A percentile compares a stretch with the other conserved stretches of the same genome.
Evolutionary conservation across 345 rosid genomes (phyloP).

Genomic region (Acer negundo): DNA sequence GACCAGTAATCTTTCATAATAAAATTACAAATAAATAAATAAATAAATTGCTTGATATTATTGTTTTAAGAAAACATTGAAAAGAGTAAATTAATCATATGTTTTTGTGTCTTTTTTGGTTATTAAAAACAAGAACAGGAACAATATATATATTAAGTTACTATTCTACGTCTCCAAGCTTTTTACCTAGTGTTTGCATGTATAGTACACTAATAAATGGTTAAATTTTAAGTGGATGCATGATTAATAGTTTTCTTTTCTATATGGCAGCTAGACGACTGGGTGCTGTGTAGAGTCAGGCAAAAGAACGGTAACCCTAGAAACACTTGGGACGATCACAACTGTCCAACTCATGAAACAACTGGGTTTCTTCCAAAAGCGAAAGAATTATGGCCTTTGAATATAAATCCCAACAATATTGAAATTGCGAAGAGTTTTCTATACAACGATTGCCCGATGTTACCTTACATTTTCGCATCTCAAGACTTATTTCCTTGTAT

Average conservation of each 20-base stretch:
- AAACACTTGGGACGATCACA: slow-evolving; percentile 32
- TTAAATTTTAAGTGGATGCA: not conserved
- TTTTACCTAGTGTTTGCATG: no score
- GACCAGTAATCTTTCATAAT: no score
- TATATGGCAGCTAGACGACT: slow-evolving; percentile 49
- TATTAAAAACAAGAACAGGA: no score
- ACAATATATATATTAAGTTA: no score
- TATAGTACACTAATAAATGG: no score
- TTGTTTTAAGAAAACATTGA: no score
- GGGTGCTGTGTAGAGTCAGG: slow-evolving; percentile 62
- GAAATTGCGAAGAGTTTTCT: slow-evolving; percentile 25
- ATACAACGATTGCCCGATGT: slow-evolving; percentile 38
- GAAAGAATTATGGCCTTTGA: slow-evolving; percentile 24
- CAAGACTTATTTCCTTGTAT: slow-evolving; percentile 26
- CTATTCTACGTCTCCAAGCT: not conserved
- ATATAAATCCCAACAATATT: slow-evolving; percentile 11
- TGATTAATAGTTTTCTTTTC: not conserved
- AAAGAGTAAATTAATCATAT: no score
- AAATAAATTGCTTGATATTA: no score
- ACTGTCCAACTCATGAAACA: slow-evolving; percentile 19
- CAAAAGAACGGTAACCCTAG: slow-evolving; percentile 29
- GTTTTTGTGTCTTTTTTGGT: no score
- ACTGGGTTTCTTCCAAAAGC: slow-evolving; percentile 17
- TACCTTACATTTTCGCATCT: slow-evolving; percentile 43
- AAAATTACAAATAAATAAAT: no score